phyloP scores from a whole-genome alignment of 495 filamentous ascomycete genomes.

The Penicillium riverlandense region DNA sequence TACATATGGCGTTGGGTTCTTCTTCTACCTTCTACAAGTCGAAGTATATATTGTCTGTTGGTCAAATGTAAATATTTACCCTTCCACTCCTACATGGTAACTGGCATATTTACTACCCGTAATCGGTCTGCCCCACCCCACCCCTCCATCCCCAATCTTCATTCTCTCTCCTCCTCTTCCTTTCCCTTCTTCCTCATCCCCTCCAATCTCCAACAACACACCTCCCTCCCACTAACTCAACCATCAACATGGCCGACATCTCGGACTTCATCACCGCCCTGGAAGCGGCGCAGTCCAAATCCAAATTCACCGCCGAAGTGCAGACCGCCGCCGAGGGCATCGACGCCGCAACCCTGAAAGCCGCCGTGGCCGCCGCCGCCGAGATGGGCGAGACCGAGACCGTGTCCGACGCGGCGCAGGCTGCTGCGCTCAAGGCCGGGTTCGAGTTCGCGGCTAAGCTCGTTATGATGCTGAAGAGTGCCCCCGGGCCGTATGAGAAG shows the following conservation, averaged over 20 bases:
- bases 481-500: constrained; percentile 46
- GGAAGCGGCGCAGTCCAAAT: constrained; percentile 21
- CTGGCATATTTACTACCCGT: constrained; percentile 4
- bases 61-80: not conserved
- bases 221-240: not conserved
- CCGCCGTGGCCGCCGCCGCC: constrained; percentile 10
- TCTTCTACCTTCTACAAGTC: constrained; percentile 4
- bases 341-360: constrained; percentile 23
- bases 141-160: constrained; percentile 14
- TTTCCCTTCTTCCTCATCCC: not conserved
- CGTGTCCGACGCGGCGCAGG: constrained; percentile 11
- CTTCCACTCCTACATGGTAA: not conserved
- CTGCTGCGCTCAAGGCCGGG: constrained; percentile 12
- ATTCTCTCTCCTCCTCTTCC: constrained; percentile 2
- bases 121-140: constrained; percentile 14
- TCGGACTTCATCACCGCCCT: constrained; percentile 25
- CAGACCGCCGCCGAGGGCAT: constrained; percentile 21
- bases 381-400: constrained; percentile 12
- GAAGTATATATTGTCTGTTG: not conserved
- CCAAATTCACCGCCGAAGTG: constrained; percentile 25
- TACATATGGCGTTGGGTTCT: not conserved
- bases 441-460: constrained; percentile 44
- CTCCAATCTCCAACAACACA: not conserved
- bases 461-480: constrained; percentile 49
- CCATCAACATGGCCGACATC: constrained; percentile 26